Evolutionary conservation across 352 stramenopile genomes (phyloP), one percentile per base, ranked within the genome.

Genomic region (Pythium oligandrum): DNA sequence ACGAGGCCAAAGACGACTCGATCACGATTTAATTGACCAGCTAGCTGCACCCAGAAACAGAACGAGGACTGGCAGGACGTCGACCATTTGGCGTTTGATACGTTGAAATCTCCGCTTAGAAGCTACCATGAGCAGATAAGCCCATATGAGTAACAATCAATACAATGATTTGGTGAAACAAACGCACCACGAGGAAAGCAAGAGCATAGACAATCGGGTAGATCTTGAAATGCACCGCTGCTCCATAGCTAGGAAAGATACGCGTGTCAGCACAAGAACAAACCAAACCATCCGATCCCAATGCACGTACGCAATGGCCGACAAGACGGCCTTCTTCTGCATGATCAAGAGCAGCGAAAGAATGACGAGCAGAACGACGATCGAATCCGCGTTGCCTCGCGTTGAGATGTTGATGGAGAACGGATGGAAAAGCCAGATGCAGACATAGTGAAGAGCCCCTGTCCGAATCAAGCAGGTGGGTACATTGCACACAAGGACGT

Each of bases 401-500:
- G 97, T 99, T 53, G 96, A 99, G 64, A 99, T 99, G 55, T 99
- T 99, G 48, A 99, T 94, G 12, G 96, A 95, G 51, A 99, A 90
- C 12, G 97, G 97, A 64, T 99, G 98, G 55, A 98, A 99, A 12
- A 99, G 68, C 96, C 96, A 99, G 30, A 98, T 63, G 42, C 78
- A 77, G 35, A 71, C 75, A 59, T 89, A 92, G 46, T 78, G 68
- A 5, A 78, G 68, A 51, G 81, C 78, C 52, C 57, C 81, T 91
- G 35, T 17, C 6, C n/a, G 31, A 11, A 48, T 26, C 17, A 26
- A 26, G 17, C 17, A 26, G 17, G 17, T 26, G 17, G 17, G 17
- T 26, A 26, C 17, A 26, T 26, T 26, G 17, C 17, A 26, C 17
- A 26, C 17, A 26, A 26, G 17, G 17, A 26, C 17, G 17, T 26